phyloP scores from a whole-genome alignment of 73 alveolate genomes.

The Paramecium sexaurelia region DNA sequence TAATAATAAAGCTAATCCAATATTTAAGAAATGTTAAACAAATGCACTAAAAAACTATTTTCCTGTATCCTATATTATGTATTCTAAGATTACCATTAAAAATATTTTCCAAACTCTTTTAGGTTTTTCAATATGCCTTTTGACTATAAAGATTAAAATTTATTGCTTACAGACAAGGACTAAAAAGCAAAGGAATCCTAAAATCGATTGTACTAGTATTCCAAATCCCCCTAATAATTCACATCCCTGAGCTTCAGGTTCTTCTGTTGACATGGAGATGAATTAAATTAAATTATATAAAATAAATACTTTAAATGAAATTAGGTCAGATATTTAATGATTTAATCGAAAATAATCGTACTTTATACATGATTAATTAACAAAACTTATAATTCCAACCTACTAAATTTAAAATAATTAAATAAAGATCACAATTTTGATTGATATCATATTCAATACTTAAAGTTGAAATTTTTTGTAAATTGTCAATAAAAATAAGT shows the following conservation, averaged over 20 bases:
- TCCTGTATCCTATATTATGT: neutral
- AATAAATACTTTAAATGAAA: neutral
- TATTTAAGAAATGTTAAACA: constrained; percentile 40
- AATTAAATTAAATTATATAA: neutral
- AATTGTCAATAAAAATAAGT: too few relatives aligned
- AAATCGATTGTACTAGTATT: neutral
- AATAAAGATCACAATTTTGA: too few relatives aligned
- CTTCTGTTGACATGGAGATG: neutral
- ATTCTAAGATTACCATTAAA: neutral
- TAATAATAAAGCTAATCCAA: constrained; percentile 49
- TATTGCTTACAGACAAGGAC: constrained; percentile 16
- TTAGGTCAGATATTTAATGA: neutral
- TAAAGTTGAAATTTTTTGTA: too few relatives aligned
- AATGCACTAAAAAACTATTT: constrained; percentile 43
- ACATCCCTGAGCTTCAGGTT: constrained; percentile 2
- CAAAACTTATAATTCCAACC: too few relatives aligned
- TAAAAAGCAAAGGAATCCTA: constrained; percentile 45
- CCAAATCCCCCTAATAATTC: constrained; percentile 53
- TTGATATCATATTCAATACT: too few relatives aligned
- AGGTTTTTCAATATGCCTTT: constrained; percentile 40
- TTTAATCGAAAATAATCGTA: neutral
- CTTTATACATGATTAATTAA: too few relatives aligned
- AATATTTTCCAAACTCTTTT: constrained; percentile 42
- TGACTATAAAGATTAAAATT: neutral
- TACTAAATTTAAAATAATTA: too few relatives aligned